Evolutionary conservation across 1,284 basidiomycete genomes (phyloP), one percentile per base, ranked within the genome.

Genomic region (Ceratobasidium sp.): DNA sequence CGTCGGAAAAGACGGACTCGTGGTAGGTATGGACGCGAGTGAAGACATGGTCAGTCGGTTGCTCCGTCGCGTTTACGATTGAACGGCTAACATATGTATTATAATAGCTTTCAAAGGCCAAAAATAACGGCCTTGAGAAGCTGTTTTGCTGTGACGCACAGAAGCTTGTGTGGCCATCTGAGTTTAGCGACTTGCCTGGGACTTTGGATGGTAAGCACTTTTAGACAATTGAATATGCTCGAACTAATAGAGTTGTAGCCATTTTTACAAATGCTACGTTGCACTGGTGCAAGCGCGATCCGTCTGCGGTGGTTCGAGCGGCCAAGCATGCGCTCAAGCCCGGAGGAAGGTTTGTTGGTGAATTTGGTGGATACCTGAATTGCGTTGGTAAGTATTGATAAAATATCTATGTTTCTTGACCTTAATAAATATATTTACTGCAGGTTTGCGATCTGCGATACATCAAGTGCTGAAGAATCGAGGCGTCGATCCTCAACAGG

Each of bases 221-320:
- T n/a, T 56, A 4, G 7, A 41, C 36, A 41, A 41, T 29, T 57
- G 17, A 4, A 17, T 2, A 22, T 41, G 36, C 53, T 9, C 5
- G 56, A 44, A 84, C 82, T 74, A 82, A 81, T 4, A 15, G 24
- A 14, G 14, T 1, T 24, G n/a, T 45, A 69, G 66, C 89, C 0
- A 90, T 92, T 0, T 95, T 95, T 82, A 90, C 90, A 56, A 94
- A 92, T 74, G 93, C 94, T 0, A 86, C 88, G 1, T 81, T 96
- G 75, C 94, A 96, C 79, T 96, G 94, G 94, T 95, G 93, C 82
- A 94, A 93, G 81, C 82, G 83, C 8, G 85, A 92, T 79, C 94
- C 94, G 0, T 80, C 79, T 0, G 89, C 87, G 0, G 93, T 94
- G 0, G 81, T 94, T 1, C 81, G 86, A 15, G 86, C 88, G 60